Percentiles rank a stretch among this genome's conserved stretches.
These are phyloP conservation scores for Takakia lepidozioides DNA, from an alignment of 225 moss, liverwort and hornwort species.

Conservation along the genomic window DNA sequence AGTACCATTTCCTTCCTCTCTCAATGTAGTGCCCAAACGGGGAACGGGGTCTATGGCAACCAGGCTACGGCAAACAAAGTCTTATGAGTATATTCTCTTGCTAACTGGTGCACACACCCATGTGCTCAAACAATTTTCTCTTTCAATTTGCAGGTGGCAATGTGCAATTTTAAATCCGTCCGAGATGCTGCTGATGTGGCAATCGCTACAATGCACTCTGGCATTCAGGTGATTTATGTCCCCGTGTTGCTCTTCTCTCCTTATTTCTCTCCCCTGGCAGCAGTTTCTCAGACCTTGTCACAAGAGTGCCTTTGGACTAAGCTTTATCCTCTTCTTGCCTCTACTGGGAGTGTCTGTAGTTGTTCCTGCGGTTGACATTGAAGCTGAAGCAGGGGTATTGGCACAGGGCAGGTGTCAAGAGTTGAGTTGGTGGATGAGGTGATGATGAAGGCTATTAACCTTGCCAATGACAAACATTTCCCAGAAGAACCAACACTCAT, in stretches of 20 bases:
- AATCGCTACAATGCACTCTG: conserved; percentile 95
- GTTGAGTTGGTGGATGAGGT: conserved; percentile 91
- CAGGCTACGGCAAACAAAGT: too few relatives aligned
- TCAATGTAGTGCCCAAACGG: too few relatives aligned
- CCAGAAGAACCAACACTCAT: conserved; percentile 79
- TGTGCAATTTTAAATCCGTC: conserved; percentile 86
- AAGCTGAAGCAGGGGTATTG: conserved; percentile 11
- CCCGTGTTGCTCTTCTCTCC: neutral
- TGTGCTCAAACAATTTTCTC: too few relatives aligned
- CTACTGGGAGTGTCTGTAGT: too few relatives aligned
- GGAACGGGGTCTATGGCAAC: too few relatives aligned
- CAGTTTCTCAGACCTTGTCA: too few relatives aligned
- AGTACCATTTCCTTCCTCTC: too few relatives aligned
- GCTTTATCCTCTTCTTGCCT: too few relatives aligned
- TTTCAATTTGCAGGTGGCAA: conserved; percentile 65
- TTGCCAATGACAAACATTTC: conserved; percentile 66
- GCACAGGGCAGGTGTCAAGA: conserved; percentile 80
- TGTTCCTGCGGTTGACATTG: too few relatives aligned
- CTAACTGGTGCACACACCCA: too few relatives aligned
- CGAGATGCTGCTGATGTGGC: conserved; percentile 89
- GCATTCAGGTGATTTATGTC: conserved; percentile 76
- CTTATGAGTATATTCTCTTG: too few relatives aligned
- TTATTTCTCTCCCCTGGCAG: neutral
- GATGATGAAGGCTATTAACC: conserved; percentile 88
- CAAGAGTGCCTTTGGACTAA: too few relatives aligned